phyloP scores from a whole-genome alignment of 169 alveolate species.

The Besnoitia besnoiti region DNA sequence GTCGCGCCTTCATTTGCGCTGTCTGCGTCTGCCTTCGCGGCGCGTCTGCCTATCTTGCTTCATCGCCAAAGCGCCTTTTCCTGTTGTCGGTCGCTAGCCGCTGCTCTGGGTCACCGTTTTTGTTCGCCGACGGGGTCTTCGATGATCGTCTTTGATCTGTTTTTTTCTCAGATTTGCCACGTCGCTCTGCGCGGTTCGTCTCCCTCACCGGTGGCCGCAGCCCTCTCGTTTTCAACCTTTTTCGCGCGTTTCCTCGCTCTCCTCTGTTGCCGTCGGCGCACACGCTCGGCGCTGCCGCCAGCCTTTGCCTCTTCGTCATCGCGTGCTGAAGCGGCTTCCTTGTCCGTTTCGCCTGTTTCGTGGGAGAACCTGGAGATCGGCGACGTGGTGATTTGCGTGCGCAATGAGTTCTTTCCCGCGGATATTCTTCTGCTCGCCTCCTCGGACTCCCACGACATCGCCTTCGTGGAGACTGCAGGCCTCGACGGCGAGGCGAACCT shows the following conservation, averaged over 20 bases:
- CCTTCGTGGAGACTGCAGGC: slow-evolving; percentile 93
- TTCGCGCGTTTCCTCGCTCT: background rate
- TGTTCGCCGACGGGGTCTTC: too few relatives aligned
- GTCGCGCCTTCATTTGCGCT: too few relatives aligned
- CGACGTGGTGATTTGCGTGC: slow-evolving; percentile 86
- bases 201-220: background rate
- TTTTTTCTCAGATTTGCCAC: background rate
- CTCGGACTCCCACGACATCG: slow-evolving; percentile 83
- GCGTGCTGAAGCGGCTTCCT: background rate
- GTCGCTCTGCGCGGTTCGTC: background rate
- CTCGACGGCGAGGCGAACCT: slow-evolving; percentile 97
- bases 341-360: background rate
- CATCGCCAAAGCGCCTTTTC: too few relatives aligned
- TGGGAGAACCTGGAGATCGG: slow-evolving; percentile 91
- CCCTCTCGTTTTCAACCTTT: background rate
- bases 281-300: background rate
- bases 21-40: too few relatives aligned
- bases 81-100: too few relatives aligned
- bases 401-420: slow-evolving; percentile 32
- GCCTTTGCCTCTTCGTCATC: background rate
- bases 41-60: too few relatives aligned
- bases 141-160: too few relatives aligned
- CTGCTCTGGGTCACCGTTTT: too few relatives aligned
- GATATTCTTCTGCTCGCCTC: slow-evolving; percentile 44
- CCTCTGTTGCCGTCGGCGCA: background rate